Base-by-base conservation (phyloP, 2,329 filamentous ascomycete species). In the Penicillium sp. region DNA sequence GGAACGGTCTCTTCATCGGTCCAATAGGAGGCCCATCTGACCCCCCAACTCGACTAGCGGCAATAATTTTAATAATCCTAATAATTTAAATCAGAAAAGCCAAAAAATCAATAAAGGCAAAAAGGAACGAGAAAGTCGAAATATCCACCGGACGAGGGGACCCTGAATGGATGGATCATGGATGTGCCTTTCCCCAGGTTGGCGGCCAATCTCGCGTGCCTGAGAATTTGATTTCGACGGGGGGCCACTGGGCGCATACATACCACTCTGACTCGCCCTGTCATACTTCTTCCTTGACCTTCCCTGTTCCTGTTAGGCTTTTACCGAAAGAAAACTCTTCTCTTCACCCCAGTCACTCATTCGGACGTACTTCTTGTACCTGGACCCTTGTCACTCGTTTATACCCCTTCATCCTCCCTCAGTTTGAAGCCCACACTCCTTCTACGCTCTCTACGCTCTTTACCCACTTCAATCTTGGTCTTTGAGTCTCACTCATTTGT, bases 391-490 rank as follows among this genome's bases (percentile, higher is more conserved):
- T 63, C 58, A 61, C 53, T 70, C 62, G 17, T 59, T 62, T 56
- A 51, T 58, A 44, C 53, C 64, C 38, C 55, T 45, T 47, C 33
- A 38, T 12, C n/a, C 42, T 33, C 45, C 24, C 35, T 49, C 53
- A 6, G 28, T 58, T 58, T 55, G 62, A 68, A 74, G 72, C 71
- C 69, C 68, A 69, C 45, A 69, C 73, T 73, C 72, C 64, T 55
- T 55, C n/a, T 17, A 62, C 65, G 71, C 71, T 59, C 62, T 73
- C 62, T 65, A 73, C 71, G 61, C 63, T 75, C 70, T 60, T 70
- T 74, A 70, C 62, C 51, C 54, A 28, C 42, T 3, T 37, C n/a
- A 33, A 30, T 37, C 40, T 28, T 56, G 19, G 28, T 38, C 53
- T 59, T 61, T 62, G 66, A 72, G 67, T 68, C 67, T 62, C 70